Percentiles rank a stretch among this genome's conserved stretches.
phyloP scores from a whole-genome alignment of 148 eudicot genomes.

The Fagopyrum homotropicum region DNA sequence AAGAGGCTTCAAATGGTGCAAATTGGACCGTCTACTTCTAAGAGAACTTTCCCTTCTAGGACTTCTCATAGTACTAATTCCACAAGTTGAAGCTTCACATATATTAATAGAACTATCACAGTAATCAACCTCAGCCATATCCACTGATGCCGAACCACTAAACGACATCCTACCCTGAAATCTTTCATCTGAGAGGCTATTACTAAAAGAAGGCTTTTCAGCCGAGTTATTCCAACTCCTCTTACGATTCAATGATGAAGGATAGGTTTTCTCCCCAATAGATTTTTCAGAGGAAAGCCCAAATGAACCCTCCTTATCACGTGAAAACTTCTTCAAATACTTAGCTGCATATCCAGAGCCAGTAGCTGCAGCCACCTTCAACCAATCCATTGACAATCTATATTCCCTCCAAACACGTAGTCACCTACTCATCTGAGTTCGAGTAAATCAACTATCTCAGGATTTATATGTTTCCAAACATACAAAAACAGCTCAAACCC shows the following conservation, averaged over 20 bases:
- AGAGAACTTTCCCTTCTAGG: slow-evolving; percentile 27
- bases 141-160: slow-evolving; percentile 1
- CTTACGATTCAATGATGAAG: slow-evolving; percentile 19
- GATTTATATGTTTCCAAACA: background rate
- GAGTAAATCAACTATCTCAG: too few relatives aligned
- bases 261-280: slow-evolving; percentile 25
- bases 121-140: slow-evolving; percentile 20
- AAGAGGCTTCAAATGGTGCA: slow-evolving; percentile 51
- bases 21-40: slow-evolving; percentile 36
- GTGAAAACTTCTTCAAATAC: background rate
- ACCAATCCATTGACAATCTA: slow-evolving; percentile 52
- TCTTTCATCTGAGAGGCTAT: slow-evolving; percentile 11
- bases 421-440: too few relatives aligned
- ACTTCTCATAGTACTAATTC: slow-evolving; percentile 29
- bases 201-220: slow-evolving; percentile 20
- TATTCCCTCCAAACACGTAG: background rate
- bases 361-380: slow-evolving; percentile 70
- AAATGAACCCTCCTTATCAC: slow-evolving; percentile 26
- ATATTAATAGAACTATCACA: slow-evolving; percentile 19
- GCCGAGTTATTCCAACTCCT: slow-evolving; percentile 24
- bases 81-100: slow-evolving; percentile 29
- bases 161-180: slow-evolving; percentile 15
- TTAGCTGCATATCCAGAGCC: slow-evolving; percentile 58
- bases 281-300: slow-evolving; percentile 24
- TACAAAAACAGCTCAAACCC: background rate